These are phyloP conservation scores for Trichoderma sp. DNA, from an alignment of 2,329 filamentous ascomycete genomes.

Conservation along the genomic window DNA sequence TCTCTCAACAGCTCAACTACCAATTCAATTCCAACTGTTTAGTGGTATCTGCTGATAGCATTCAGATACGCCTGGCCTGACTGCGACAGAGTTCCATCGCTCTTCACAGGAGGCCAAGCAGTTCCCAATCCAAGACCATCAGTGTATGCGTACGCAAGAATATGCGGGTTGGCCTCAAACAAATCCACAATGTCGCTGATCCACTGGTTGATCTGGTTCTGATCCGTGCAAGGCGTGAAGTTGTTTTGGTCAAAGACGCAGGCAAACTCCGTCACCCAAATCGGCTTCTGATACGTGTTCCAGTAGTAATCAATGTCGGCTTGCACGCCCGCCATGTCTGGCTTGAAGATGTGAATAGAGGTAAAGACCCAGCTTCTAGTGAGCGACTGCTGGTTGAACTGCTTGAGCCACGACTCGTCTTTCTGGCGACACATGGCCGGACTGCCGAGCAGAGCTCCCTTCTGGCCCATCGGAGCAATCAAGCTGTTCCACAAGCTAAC, in stretches of 20 bases:
- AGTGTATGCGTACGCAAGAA: slow-evolving; percentile 26
- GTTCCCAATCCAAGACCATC: slow-evolving; percentile 22
- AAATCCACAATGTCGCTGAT: slow-evolving; percentile 24
- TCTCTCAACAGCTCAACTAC: background rate
- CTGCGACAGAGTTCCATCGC: slow-evolving; percentile 22
- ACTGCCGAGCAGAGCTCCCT: slow-evolving; percentile 55
- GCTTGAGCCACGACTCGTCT: slow-evolving; percentile 25
- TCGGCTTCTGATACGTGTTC: slow-evolving; percentile 26
- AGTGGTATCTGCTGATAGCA: slow-evolving; percentile 26
- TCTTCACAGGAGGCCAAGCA: slow-evolving; percentile 21
- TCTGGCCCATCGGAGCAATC: slow-evolving; percentile 69
- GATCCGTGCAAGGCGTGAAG: slow-evolving; percentile 23
- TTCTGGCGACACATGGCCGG: slow-evolving; percentile 61
- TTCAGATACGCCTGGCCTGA: slow-evolving; percentile 24
- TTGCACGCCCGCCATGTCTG: slow-evolving; percentile 23
- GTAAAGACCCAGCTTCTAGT: slow-evolving; percentile 24
- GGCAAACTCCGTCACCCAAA: slow-evolving; percentile 25
- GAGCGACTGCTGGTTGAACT: slow-evolving; percentile 20
- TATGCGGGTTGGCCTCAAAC: slow-evolving; percentile 24
- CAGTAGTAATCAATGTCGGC: slow-evolving; percentile 26
- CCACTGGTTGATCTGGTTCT: slow-evolving; percentile 24
- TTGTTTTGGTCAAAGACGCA: slow-evolving; percentile 24
- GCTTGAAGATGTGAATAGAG: slow-evolving; percentile 25
- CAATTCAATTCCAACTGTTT: background rate
- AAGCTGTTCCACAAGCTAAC: slow-evolving; percentile 50